A percentile compares a stretch with the other conserved stretches of the same genome.
Conservation (phyloP, 768 basidiomycete species). For the Botryobasidium botryosum region DNA sequence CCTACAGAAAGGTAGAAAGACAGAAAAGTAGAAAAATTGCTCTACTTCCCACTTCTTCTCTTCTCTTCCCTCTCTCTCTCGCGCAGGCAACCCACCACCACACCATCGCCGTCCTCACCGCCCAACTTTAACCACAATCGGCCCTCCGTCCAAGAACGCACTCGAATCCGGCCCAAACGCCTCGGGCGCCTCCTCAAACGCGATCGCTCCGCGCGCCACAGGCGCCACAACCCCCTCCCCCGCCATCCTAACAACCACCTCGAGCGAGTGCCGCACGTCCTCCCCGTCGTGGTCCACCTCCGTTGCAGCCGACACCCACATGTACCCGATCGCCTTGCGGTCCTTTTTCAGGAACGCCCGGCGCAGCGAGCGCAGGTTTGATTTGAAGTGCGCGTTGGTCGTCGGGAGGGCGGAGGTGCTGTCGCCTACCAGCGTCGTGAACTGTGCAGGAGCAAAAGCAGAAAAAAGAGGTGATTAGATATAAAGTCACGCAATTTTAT, state of each 20-base stretch:
- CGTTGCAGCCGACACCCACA: slow-evolving; percentile 65
- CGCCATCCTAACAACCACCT: slow-evolving; percentile 25
- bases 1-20: too few species aligned
- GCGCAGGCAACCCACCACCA: too few species aligned
- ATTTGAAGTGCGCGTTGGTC: slow-evolving; percentile 54
- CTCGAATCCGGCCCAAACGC: slow-evolving; percentile 1
- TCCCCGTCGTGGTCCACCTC: slow-evolving; percentile 75
- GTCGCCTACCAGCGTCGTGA: slow-evolving; percentile 71
- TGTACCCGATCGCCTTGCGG: slow-evolving; percentile 38
- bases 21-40: too few species aligned
- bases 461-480: too few species aligned
- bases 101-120: too few species aligned
- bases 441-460: slow-evolving; percentile 25
- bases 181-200: slow-evolving; percentile 8
- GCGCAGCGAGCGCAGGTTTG: slow-evolving; percentile 46
- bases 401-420: slow-evolving; percentile 42
- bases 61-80: too few species aligned
- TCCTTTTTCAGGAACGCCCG: slow-evolving; percentile 12
- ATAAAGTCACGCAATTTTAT: too few species aligned
- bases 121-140: too few species aligned
- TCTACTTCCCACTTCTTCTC: too few species aligned
- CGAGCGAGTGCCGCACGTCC: slow-evolving; percentile 41
- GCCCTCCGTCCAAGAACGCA: not conserved
- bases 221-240: slow-evolving; percentile 19
- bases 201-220: not conserved